Evolutionary conservation across 2,329 filamentous ascomycete genomes (phyloP), one percentile per base, ranked within the genome.

Genomic region (Fusarium foetens): DNA sequence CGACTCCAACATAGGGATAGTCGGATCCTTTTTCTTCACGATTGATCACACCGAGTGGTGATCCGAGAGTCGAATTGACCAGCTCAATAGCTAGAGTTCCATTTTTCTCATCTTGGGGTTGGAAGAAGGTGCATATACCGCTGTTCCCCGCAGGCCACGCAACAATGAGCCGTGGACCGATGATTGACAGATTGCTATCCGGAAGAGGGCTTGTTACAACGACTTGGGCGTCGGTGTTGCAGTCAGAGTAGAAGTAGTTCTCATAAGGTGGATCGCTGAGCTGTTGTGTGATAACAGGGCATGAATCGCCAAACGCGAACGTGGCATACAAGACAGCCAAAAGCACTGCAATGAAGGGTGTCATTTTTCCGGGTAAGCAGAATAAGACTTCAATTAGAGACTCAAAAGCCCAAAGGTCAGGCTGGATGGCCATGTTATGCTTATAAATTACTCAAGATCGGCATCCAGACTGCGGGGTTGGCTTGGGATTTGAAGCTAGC

Each of bases 61-160:
- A 79, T 7, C 83, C 82, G 6, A 76, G 69, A 0, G 85, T 85
- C 0, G 84, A 86, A 52, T 88, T 89, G 51, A 86, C 81, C 11
- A 91, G 78, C 13, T 81, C 77, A 48, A 92, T 84, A 3, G 81
- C 83, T 3, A 92, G 81, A 4, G 83, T 84, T 4, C 88, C 88
- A 65, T 89, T 88, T 19, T 82, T 74, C 5, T 86, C 86, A 71
- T 86, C 85, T 53, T 85, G 80, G 0, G 90, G 87, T 19, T 84
- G 80, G 70, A 92, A 92, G 72, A 86, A 90, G 0, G 85, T 81
- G 8, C 85, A 85, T 31, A 87, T 82, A 1, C 90, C 90, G 58
- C 89, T 91, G 73, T 92, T 90, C 4, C 90, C 90, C 13, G 89
- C 88, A 12, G 90, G 89, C 89, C 89, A 92, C 13, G 90, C 90